Evolutionary conservation across 2,329 filamentous ascomycete species (phyloP), one percentile per base, ranked within the genome.

Genomic region (Aspergillus brasiliensis): DNA sequence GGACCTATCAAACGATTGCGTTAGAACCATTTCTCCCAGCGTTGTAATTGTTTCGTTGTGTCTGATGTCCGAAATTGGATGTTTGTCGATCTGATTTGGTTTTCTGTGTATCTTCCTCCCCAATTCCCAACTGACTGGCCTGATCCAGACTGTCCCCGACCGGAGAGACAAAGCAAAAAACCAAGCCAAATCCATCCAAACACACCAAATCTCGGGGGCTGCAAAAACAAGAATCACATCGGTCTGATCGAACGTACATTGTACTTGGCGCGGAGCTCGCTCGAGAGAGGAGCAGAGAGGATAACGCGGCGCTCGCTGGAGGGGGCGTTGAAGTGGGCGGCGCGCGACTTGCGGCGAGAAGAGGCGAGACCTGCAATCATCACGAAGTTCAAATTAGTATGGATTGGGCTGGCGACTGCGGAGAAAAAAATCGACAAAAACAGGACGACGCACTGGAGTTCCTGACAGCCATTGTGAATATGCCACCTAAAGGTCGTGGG

Each of bases 191-290:
- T 42, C 31, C 42, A 19, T 40, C 38, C 38, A 19, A 8, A 31
- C 37, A 34, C 31, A 34, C 28, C 0, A 11, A 31, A 46, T 11
- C 21, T 10, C 17, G n/a, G n/a, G 25, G n/a, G 48, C 10, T 15
- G n/a, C 23, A 15, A 37, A 25, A 21, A 37, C 11, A 51, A 1
- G n/a, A 17, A 51, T 17, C 15, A 44, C 8, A n/a, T 51, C 49
- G 28, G 38, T 57, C 31, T 34, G 31, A 34, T 60, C 51, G 23
- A 51, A 79, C 90, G 71, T 86, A 97, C 95, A 83, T 96, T 96
- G 91, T 99, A 91, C 89, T 99, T 95, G 84, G 97, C 93, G 79
- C 92, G 90, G 80, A 99, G 88, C 86, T 99, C 95, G 87, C 97
- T 96, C 86, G 86, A 91, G 73, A 97, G 87, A 75, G 91, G 91